Base-by-base conservation (phyloP, 805 yeast genomes). In the Tanozyma kutaoensis region DNA sequence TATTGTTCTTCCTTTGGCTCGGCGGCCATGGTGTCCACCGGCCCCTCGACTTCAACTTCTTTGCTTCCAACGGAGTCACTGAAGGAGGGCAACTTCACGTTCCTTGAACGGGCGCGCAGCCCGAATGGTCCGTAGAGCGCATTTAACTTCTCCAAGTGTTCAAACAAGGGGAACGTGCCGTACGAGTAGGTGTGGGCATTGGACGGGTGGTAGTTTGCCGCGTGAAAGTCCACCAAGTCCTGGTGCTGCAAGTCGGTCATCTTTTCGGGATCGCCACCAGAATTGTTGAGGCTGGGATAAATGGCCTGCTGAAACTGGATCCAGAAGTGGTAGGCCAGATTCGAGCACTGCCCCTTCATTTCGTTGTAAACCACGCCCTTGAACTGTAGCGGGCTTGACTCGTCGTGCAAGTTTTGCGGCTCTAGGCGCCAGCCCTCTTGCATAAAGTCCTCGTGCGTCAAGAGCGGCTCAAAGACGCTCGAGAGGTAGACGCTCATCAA, bases 391-490 rank as follows among this genome's bases (percentile, higher is more conserved):
- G 82, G 79, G 10, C 81, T 63, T 0, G 40, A 32, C 11, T 58
- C 55, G 45, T 86, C 85, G 5, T 62, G 50, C 5, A 72, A 51
- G 28, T 61, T 64, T 28, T 67, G 68, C 38, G 82, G 71, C 50
- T 91, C 98, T 22, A 91, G 56, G 46, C 98, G 72, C 98, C 98
- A 91, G 20, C 98, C 98, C 55, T 91, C 98, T 56, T 91, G 98
- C 35, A 64, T 64, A 46, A 91, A 91, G 50, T 91, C 97, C 30
- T 75, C 76, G 35, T 69, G 66, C 18, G 77, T 66, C 32, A 91
- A 55, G 20, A 82, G 48, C 8, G 98, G 98, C 38, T 72, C 74
- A 31, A 84, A 68, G 0, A 88, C 88, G 5, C 95, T 74, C 39
- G 86, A 94, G 25, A 86, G 58, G 46, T 91, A 91, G 5, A 91